Evolutionary conservation across 2,329 filamentous ascomycete genomes (phyloP).

Genomic region (Chaetomium sp.): DNA sequence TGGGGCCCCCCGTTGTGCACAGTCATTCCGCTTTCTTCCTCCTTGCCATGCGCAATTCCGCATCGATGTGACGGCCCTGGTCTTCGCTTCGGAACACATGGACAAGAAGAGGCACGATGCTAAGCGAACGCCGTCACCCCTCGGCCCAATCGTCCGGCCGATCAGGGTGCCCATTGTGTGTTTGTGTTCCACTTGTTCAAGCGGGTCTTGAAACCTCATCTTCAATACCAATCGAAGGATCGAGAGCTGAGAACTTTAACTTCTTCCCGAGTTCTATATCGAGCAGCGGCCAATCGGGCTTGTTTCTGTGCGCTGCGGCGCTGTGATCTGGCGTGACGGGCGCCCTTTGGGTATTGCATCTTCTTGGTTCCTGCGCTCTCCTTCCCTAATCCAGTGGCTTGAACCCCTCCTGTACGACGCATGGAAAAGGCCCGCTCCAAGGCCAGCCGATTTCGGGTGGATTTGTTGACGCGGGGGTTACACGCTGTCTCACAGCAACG

Average conservation of each 20-base stretch:
- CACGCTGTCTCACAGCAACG: neutral
- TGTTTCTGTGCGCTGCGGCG: neutral
- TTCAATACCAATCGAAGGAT: constrained; percentile 8
- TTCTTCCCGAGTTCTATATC: constrained; percentile 12
- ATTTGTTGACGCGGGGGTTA: neutral
- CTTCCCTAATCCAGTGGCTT: neutral
- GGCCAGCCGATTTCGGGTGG: neutral
- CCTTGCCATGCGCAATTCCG: neutral
- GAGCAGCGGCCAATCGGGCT: neutral
- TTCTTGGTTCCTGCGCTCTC: neutral
- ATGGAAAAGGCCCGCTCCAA: neutral
- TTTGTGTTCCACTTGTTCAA: constrained; percentile 9
- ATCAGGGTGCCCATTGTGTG: constrained; percentile 8
- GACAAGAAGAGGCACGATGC: constrained; percentile 4
- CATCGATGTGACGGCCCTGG: neutral
- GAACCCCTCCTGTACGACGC: neutral
- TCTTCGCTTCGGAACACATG: neutral
- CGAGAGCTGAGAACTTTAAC: constrained; percentile 9
- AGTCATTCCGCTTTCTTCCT: neutral
- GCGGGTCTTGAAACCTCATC: neutral
- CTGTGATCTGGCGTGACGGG: neutral
- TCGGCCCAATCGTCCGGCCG: constrained; percentile 28
- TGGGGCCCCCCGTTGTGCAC: neutral
- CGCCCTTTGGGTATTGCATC: neutral
- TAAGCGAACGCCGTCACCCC: constrained; percentile 3